Conservation (phyloP, 169 alveolate species). For the Plasmodium knowlesi region DNA sequence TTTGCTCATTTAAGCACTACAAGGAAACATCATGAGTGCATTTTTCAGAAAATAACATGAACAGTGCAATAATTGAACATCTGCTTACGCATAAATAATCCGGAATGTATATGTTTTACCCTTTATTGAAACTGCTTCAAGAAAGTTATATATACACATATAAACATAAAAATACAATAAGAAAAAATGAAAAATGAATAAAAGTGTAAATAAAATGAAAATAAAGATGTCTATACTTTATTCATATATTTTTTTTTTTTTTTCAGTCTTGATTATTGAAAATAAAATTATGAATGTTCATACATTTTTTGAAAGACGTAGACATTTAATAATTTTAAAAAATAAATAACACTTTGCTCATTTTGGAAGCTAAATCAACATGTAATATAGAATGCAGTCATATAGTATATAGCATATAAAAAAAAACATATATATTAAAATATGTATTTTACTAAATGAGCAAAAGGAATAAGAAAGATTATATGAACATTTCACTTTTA, state of each 20-base stretch:
- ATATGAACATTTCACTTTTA: constrained; percentile 1
- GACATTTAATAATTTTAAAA: background rate
- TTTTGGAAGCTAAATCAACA: background rate
- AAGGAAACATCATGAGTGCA: constrained; percentile 15
- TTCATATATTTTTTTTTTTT: constrained; percentile 1
- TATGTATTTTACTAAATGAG: background rate
- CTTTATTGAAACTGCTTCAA: constrained; percentile 25
- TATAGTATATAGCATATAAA: background rate
- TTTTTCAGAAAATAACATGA: constrained; percentile 27
- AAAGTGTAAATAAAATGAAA: constrained; percentile 4
- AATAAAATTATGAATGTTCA: constrained; percentile 48
- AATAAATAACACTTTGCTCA: background rate
- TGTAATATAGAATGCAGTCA: background rate
- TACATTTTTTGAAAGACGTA: constrained; percentile 8
- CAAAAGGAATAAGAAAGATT: background rate
- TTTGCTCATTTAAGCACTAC: constrained; percentile 2
- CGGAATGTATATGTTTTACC: constrained; percentile 1
- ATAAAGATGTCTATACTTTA: constrained; percentile 5
- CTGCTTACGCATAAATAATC: background rate
- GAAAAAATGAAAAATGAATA: constrained; percentile 11
- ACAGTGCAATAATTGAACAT: constrained; percentile 1
- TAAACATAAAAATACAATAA: constrained; percentile 9
- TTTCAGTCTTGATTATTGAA: constrained; percentile 6
- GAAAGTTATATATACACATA: background rate
- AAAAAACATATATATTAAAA: background rate